Conservation (phyloP, 306 rosid species). For the Cicer arietinum region DNA sequence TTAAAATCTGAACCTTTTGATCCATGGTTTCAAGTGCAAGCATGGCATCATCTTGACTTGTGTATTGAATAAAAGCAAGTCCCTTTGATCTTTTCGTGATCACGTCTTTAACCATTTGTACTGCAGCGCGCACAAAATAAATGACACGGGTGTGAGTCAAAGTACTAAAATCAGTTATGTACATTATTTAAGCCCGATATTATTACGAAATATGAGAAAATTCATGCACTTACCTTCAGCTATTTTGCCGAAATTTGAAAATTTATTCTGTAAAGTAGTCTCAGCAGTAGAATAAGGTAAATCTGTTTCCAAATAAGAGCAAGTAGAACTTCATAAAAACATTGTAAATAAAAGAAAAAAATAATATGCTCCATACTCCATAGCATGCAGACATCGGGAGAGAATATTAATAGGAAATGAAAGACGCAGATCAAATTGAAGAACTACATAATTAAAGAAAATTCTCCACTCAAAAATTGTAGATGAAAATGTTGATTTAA, state of each 20-base stretch:
- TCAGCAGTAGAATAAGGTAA: conserved; percentile 77
- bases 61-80: conserved; percentile 84
- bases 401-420: background rate
- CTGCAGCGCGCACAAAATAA: conserved; percentile 50
- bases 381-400: conserved; percentile 15
- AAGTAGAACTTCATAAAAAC: conserved; percentile 32
- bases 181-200: background rate
- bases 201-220: conserved; percentile 20
- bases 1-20: conserved; percentile 62
- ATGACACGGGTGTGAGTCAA: background rate
- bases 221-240: conserved; percentile 68
- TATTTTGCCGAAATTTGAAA: conserved; percentile 82
- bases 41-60: conserved; percentile 78
- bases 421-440: conserved; percentile 11
- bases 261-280: conserved; percentile 62
- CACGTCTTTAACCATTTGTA: conserved; percentile 65
- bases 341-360: background rate
- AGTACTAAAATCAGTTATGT: conserved; percentile 6
- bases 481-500: conserved; percentile 1
- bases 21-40: conserved; percentile 92
- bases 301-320: conserved; percentile 61
- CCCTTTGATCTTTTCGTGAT: conserved; percentile 68
- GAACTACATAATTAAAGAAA: conserved; percentile 11
- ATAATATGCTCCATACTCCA: conserved; percentile 7
- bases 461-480: background rate